A percentile compares a stretch with the other conserved stretches of the same genome.
Evolutionary conservation across 805 yeast genomes (phyloP).

Genomic region (Candida parachauliodes): DNA sequence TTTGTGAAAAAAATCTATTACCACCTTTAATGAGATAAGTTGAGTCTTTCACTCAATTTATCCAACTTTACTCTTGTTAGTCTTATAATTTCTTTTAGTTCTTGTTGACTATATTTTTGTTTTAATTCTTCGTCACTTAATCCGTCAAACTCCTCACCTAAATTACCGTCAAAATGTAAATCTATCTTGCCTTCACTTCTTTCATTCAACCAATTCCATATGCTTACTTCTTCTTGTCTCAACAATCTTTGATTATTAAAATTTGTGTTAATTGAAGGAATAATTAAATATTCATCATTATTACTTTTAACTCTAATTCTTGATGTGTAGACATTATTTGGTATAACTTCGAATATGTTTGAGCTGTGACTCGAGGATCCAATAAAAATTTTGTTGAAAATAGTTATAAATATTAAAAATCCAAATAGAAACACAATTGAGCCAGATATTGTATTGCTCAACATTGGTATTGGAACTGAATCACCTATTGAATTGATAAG

Average conservation of each 20-base stretch:
- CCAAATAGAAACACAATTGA: slow-evolving; percentile 14
- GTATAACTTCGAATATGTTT: slow-evolving; percentile 8
- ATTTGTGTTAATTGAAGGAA: slow-evolving; percentile 38
- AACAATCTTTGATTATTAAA: slow-evolving; percentile 22
- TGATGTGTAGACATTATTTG: slow-evolving; percentile 10
- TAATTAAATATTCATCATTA: slow-evolving; percentile 33
- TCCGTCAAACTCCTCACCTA: slow-evolving; percentile 3
- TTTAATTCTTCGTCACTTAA: slow-evolving; percentile 10
- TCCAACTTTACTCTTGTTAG: slow-evolving; percentile 43
- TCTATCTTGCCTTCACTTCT: slow-evolving; percentile 21
- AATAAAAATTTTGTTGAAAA: slow-evolving; percentile 9
- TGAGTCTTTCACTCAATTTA: slow-evolving; percentile 13
- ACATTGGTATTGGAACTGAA: slow-evolving; percentile 25
- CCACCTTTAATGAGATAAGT: too few relatives aligned
- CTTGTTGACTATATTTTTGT: slow-evolving; percentile 33
- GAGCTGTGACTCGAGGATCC: background rate
- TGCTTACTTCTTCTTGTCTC: slow-evolving; percentile 49
- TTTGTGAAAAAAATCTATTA: too few relatives aligned
- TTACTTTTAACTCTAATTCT: slow-evolving; percentile 25
- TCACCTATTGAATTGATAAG: slow-evolving; percentile 24
- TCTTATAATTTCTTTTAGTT: slow-evolving; percentile 43
- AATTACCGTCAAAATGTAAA: slow-evolving; percentile 5
- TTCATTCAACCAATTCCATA: slow-evolving; percentile 71
- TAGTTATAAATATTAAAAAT: slow-evolving; percentile 11
- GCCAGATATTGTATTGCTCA: slow-evolving; percentile 22